These are phyloP conservation scores for Berkeleyomyces rouxiae DNA, from an alignment of 2,329 filamentous ascomycete genomes.

Conservation along the genomic window DNA sequence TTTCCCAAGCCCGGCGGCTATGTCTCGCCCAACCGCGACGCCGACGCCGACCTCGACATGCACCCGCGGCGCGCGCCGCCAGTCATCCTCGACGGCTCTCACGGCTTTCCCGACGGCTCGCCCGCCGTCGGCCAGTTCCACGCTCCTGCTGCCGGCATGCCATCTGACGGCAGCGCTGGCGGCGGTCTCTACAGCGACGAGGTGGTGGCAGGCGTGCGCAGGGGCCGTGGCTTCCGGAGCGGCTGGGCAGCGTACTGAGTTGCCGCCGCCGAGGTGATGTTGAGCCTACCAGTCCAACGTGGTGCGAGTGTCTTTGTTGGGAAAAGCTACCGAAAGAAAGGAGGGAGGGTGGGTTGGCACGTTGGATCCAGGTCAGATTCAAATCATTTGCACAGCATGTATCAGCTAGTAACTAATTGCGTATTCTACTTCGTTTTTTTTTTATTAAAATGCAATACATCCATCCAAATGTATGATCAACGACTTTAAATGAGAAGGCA, in stretches of 20 bases:
- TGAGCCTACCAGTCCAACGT: too few relatives aligned
- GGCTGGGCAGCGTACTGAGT: neutral
- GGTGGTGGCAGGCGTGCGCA: conserved; percentile 20
- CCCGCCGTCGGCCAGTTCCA: too few relatives aligned
- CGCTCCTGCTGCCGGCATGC: too few relatives aligned
- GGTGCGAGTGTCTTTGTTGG: too few relatives aligned
- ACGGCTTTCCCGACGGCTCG: conserved; percentile 32
- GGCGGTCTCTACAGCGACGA: conserved; percentile 37
- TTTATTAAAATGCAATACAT: neutral
- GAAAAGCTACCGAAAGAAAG: too few relatives aligned
- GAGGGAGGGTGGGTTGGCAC: too few relatives aligned
- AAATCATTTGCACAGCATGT: too few relatives aligned
- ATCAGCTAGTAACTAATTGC: too few relatives aligned
- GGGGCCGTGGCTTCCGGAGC: conserved; percentile 16
- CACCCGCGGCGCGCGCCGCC: conserved; percentile 18
- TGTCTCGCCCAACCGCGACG: conserved; percentile 17
- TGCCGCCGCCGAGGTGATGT: neutral
- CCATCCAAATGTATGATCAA: too few relatives aligned
- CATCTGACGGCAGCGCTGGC: neutral
- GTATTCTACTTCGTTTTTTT: neutral
- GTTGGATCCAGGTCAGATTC: too few relatives aligned
- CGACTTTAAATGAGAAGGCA: too few relatives aligned
- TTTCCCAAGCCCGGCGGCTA: conserved; percentile 45
- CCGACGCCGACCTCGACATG: conserved; percentile 19
- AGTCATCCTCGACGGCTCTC: conserved; percentile 32